Percentiles rank a stretch among this genome's conserved stretches.
phyloP scores from a whole-genome alignment of 1,284 basidiomycete species.

The Garcileccinum viscosum region DNA sequence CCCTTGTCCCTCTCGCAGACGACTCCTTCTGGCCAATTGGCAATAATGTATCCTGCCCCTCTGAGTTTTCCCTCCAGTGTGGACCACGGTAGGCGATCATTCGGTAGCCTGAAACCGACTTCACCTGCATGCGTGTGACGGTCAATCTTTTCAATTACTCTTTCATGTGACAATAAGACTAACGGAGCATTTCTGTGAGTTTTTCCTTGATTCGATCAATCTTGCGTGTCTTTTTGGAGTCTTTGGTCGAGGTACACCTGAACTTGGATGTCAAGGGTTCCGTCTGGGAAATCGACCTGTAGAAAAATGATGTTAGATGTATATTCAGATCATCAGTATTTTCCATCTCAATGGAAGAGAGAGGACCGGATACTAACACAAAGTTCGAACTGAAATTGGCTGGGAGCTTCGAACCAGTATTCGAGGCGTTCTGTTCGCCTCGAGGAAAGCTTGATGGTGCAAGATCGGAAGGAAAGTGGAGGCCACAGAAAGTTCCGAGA shows the following conservation, averaged over 20 bases:
- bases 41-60: neutral
- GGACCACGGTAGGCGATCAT: conserved; percentile 13
- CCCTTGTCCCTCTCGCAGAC: conserved; percentile 2
- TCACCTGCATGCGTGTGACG: neutral
- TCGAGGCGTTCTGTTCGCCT: neutral
- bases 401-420: neutral
- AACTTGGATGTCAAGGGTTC: neutral
- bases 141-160: neutral
- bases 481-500: neutral
- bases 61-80: conserved; percentile 6
- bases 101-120: neutral
- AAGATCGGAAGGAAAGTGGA: neutral
- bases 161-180: neutral
- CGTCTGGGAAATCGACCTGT: neutral
- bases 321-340: neutral
- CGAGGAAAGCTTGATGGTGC: neutral
- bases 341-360: neutral
- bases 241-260: neutral
- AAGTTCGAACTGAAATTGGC: neutral
- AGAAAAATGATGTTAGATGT: neutral
- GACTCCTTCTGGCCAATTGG: conserved; percentile 11
- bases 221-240: neutral
- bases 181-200: conserved; percentile 17
- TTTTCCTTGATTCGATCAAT: neutral
- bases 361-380: conserved; percentile 4